These are phyloP conservation scores for Ganoderma leucocontextum DNA, from an alignment of 1,284 basidiomycete genomes.

Conservation along the genomic window DNA sequence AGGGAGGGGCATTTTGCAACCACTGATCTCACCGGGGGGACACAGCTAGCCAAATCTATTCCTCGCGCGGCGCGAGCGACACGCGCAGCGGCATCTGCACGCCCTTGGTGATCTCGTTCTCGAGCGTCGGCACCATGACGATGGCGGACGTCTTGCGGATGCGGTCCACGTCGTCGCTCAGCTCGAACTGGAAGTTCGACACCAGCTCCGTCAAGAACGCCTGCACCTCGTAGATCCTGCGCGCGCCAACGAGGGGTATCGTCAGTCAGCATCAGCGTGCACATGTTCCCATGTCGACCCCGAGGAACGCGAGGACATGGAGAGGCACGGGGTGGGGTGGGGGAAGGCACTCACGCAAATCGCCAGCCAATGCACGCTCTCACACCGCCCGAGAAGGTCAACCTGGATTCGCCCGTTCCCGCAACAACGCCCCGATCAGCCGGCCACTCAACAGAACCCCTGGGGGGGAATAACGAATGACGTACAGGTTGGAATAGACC, in stretches of 20 bases:
- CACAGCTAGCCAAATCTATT: neutral
- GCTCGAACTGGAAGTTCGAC: constrained; percentile 57
- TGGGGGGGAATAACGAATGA: constrained; percentile 5
- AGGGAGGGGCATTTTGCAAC: neutral
- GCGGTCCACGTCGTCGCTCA: constrained; percentile 49
- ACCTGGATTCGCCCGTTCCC: constrained; percentile 8
- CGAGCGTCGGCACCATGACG: constrained; percentile 62
- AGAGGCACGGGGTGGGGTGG: neutral
- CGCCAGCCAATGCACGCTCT: constrained; percentile 60
- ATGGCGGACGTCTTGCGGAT: constrained; percentile 59
- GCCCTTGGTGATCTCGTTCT: constrained; percentile 57
- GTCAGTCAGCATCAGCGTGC: constrained; percentile 5
- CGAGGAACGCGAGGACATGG: constrained; percentile 6
- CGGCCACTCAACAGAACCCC: neutral
- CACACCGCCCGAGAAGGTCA: constrained; percentile 48
- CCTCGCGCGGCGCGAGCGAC: constrained; percentile 46
- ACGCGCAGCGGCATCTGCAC: constrained; percentile 61
- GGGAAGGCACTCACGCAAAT: constrained; percentile 48
- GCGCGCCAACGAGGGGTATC: neutral
- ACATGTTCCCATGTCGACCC: constrained; percentile 2
- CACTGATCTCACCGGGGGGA: neutral
- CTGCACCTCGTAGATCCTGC: constrained; percentile 51
- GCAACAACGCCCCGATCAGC: constrained; percentile 13
- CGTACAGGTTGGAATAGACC: constrained; percentile 50
- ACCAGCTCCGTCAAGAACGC: constrained; percentile 58